Evolutionary conservation across 2,329 filamentous ascomycete genomes (phyloP), one percentile per base, ranked within the genome.

Genomic region (Penicillium sp.): DNA sequence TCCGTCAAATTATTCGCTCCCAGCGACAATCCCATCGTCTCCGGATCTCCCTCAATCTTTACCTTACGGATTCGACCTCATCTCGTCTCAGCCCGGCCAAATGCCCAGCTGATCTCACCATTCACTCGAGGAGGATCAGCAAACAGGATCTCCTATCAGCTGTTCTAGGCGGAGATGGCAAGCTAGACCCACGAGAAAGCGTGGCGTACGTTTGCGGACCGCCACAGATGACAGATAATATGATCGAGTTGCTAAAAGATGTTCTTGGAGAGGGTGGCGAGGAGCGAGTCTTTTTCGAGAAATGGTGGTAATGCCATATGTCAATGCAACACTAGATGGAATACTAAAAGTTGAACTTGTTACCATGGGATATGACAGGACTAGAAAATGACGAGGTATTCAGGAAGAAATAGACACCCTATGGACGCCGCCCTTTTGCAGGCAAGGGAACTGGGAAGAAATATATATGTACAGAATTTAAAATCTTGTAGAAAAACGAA

Each of bases 181-280:
- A 68, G 4, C 72, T 56, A 1, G 43, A 59, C 39, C 60, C 65
- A 51, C 63, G 70, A 1, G 72, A 75, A 1, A 80, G 81, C 0
- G 78, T 87, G 3, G 84, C 86, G 13, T 91, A 90, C 70, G 75
- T 91, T 0, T 91, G 89, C 67, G 89, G 89, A 1, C 83, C 88
- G 14, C 87, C 86, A 11, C 66, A 67, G 2, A 91, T 91, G 88
- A 90, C 87, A 1, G 89, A 91, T 70, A 80, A 83, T 51, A 81
- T 89, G 64, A 85, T 88, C 0, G 73, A 77, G 19, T 60, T 69
- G 16, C 66, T 79, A 10, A 68, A 68, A 39, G 63, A 59, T 1
- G 62, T 74, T 2, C 74, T 81, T 19, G 79, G 77, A 0, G 77
- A 85, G 67, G 73, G 19, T 13, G 60, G 79, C 10, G 66, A 76